phyloP scores from a whole-genome alignment of 2,329 filamentous ascomycete genomes.

The Microsporum audouinii region DNA sequence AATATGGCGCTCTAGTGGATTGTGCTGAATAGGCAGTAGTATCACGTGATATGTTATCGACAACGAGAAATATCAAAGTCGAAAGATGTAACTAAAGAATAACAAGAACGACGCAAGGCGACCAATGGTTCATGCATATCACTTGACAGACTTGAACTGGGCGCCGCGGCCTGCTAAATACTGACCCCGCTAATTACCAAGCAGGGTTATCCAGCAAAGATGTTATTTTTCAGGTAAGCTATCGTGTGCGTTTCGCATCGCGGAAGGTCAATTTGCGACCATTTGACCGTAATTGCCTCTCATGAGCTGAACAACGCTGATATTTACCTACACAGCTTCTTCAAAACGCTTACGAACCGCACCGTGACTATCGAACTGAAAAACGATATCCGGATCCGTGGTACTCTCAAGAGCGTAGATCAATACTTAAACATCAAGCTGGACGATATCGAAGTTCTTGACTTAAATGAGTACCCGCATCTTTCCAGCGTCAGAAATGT shows the following conservation, averaged over 20 bases:
- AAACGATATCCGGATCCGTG: constrained; percentile 95
- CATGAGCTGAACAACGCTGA: neutral
- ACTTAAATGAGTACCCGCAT: constrained; percentile 91
- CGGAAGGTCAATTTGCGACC: neutral
- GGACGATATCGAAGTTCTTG: constrained; percentile 83
- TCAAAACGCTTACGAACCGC: constrained; percentile 96
- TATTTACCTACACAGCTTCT: constrained; percentile 55
- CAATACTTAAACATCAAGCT: constrained; percentile 99
- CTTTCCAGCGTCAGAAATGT: constrained; percentile 86
- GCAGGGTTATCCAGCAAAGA: constrained; percentile 17
- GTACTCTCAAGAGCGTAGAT: constrained; percentile 91
- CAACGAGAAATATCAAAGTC: neutral
- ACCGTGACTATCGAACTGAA: constrained; percentile 98
- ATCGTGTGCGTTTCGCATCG: neutral
- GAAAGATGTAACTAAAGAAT: neutral
- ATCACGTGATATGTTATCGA: neutral
- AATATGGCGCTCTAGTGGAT: neutral
- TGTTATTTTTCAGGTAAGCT: constrained; percentile 44
- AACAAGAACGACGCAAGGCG: neutral
- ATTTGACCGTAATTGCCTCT: neutral
- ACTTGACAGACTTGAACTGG: neutral
- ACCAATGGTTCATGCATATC: neutral
- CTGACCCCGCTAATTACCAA: too few species aligned
- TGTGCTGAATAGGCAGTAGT: neutral
- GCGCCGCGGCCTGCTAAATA: neutral